These are phyloP conservation scores for Tylopilus sp. DNA, from an alignment of 1,284 basidiomycete species.

Conservation along the genomic window DNA sequence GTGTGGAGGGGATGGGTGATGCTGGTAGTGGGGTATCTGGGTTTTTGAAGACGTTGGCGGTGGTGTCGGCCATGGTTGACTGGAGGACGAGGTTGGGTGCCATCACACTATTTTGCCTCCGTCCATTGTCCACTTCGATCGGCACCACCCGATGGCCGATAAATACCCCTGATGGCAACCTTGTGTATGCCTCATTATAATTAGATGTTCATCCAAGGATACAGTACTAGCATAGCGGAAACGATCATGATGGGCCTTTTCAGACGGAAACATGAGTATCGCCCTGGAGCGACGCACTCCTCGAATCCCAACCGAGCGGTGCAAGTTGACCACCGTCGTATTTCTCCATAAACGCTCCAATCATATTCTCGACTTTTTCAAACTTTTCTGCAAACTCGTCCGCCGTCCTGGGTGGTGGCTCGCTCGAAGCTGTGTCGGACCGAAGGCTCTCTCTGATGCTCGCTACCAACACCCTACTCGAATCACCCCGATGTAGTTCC, in stretches of 20 bases:
- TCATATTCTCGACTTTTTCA: constrained; percentile 18
- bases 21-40: constrained; percentile 6
- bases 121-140: constrained; percentile 22
- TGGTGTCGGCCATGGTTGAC: constrained; percentile 20
- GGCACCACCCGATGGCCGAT: constrained; percentile 21
- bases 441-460: constrained; percentile 14
- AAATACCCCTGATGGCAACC: constrained; percentile 11
- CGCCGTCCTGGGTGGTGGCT: constrained; percentile 16
- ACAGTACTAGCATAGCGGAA: constrained; percentile 10
- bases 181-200: constrained; percentile 21
- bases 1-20: constrained; percentile 7
- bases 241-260: constrained; percentile 13
- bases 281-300: constrained; percentile 18
- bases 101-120: constrained; percentile 8
- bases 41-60: constrained; percentile 4
- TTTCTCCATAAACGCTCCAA: constrained; percentile 20
- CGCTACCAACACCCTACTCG: constrained; percentile 3
- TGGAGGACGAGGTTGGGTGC: constrained; percentile 9
- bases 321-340: constrained; percentile 21
- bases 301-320: constrained; percentile 28
- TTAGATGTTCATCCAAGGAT: constrained; percentile 18
- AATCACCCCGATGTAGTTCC: neutral
- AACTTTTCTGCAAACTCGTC: constrained; percentile 26
- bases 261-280: constrained; percentile 8
- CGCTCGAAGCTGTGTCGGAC: neutral